Evolutionary conservation across 352 stramenopile species (phyloP).

Genomic region (Phytophthora quininea): DNA sequence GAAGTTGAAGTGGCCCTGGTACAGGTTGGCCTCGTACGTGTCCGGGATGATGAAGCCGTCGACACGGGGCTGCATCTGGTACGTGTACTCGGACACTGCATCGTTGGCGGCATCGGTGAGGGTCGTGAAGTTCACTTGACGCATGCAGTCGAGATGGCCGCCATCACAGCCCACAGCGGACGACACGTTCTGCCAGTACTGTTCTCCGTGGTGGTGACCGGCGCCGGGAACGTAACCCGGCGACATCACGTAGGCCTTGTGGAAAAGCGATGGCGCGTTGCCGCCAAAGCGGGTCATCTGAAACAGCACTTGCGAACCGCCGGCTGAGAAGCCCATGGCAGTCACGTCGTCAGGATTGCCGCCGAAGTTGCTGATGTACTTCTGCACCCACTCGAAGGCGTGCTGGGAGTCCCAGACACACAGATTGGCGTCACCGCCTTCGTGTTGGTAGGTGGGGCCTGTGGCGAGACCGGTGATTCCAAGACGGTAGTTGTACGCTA

Average conservation of each 20-base stretch:
- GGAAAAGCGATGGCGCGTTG: conserved; percentile 26
- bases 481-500: conserved; percentile 47
- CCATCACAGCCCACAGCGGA: conserved; percentile 22
- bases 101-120: conserved; percentile 8
- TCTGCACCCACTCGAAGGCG: conserved; percentile 41
- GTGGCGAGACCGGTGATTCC: conserved; percentile 26
- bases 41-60: conserved; percentile 31
- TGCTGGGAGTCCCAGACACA: conserved; percentile 32
- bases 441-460: conserved; percentile 32
- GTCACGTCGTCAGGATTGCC: conserved; percentile 44
- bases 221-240: conserved; percentile 25
- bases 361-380: conserved; percentile 47
- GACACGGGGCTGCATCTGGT: conserved; percentile 34
- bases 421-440: conserved; percentile 35
- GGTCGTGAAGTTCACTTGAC: conserved; percentile 20
- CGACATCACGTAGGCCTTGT: conserved; percentile 38
- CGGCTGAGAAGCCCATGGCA: conserved; percentile 32
- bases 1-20: conserved; percentile 34
- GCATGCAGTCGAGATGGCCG: conserved; percentile 29
- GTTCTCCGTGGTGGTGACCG: conserved; percentile 28
- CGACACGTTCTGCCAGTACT: conserved; percentile 40
- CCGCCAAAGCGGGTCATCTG: conserved; percentile 36
- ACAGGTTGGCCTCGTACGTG: conserved; percentile 30
- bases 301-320: conserved; percentile 29
- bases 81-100: conserved; percentile 20